Evolutionary conservation across 148 eudicot genomes (phyloP), one percentile per base, ranked within the genome.

Genomic region (Beta vulgaris): DNA sequence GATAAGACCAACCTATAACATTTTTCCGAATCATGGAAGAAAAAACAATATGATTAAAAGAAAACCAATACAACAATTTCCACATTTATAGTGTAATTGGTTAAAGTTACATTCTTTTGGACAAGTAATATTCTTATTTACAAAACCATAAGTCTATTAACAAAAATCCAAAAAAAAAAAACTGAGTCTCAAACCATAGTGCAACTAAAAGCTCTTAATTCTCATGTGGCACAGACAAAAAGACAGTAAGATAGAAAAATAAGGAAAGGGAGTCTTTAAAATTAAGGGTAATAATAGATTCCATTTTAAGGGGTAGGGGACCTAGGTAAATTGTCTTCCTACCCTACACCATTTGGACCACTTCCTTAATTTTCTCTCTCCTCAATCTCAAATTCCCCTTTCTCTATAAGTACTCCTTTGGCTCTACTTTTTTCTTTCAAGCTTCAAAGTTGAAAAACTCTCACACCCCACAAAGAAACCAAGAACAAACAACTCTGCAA

Each of bases 141-240:
- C n/a, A n/a, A n/a, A n/a, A n/a, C n/a, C n/a, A n/a, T n/a, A n/a
- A n/a, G n/a, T n/a, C n/a, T n/a, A n/a, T n/a, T n/a, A n/a, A n/a
- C n/a, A n/a, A n/a, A n/a, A n/a, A n/a, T n/a, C n/a, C n/a, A n/a
- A n/a, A n/a, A n/a, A n/a, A n/a, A n/a, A n/a, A n/a, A n/a, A n/a
- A n/a, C n/a, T n/a, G n/a, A n/a, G n/a, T n/a, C n/a, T n/a, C n/a
- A n/a, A 79, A 74, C 67, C 68, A 54, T 54, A 61, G 77, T 73
- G 69, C 58, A 69, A 72, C 72, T 54, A 42, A n/a, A n/a, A n/a
- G 8, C 68, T 59, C 76, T 19, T 51, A 62, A 75, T 25, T 76
- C 72, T 62, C 40, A 73, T 36, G 23, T 72, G 62, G 79, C 68
- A 80, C 68, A 28, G 83, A 76, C 83, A 80, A 29, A 80, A 73